Percentiles rank a stretch among this genome's conserved stretches.
Evolutionary conservation across 208 protist species (phyloP).

Genomic region (Baffinella frigidus): DNA sequence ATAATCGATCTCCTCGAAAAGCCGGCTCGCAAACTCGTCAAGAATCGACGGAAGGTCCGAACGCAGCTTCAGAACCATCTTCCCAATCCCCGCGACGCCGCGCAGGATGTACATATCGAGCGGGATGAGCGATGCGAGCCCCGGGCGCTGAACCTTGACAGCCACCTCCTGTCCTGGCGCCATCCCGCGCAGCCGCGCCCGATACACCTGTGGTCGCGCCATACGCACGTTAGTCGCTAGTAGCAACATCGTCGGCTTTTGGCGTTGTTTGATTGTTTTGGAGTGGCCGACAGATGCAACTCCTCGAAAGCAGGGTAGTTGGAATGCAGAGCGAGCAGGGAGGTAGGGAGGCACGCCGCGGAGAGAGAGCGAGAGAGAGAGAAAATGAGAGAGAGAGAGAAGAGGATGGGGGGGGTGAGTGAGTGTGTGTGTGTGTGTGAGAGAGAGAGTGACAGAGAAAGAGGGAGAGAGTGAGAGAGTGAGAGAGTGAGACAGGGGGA

Average conservation of each 20-base stretch:
- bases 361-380: too few relatives aligned
- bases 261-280: too few relatives aligned
- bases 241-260: too few relatives aligned
- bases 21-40: background rate
- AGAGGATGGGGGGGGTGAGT: too few relatives aligned
- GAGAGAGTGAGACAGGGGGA: background rate
- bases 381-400: too few relatives aligned
- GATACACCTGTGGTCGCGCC: too few relatives aligned
- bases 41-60: background rate
- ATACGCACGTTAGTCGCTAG: too few relatives aligned
- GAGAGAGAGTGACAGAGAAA: background rate
- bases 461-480: background rate
- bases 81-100: background rate
- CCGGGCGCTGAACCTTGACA: background rate
- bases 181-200: background rate
- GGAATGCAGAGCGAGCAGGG: too few relatives aligned
- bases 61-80: background rate
- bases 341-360: too few relatives aligned
- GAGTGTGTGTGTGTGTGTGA: too few relatives aligned
- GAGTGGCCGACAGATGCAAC: too few relatives aligned
- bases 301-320: too few relatives aligned
- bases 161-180: background rate
- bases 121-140: background rate
- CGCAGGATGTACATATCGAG: background rate
- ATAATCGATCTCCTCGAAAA: background rate